These are phyloP conservation scores for Scedosporium apiospermum DNA, from an alignment of 2,329 filamentous ascomycete species.

Conservation along the genomic window DNA sequence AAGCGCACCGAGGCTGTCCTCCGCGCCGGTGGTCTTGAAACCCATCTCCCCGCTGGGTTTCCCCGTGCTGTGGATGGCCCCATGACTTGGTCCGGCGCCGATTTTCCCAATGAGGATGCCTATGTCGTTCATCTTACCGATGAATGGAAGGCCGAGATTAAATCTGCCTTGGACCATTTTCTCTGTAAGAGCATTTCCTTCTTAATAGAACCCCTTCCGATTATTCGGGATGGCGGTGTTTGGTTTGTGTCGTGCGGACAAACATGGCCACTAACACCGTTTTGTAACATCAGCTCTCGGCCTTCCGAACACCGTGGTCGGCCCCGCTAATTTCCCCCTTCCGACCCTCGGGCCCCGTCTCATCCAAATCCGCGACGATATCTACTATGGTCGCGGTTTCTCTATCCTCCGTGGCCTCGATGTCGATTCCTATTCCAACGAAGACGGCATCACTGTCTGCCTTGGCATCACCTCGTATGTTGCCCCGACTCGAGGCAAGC, in stretches of 20 bases:
- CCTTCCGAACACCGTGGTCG: conserved; percentile 5
- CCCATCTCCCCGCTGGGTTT: conserved; percentile 6
- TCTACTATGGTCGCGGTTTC: conserved; percentile 51
- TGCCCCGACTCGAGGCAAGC: conserved; percentile 40
- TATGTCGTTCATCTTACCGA: conserved; percentile 2
- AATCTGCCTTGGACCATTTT: conserved; percentile 8
- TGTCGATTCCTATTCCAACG: conserved; percentile 38
- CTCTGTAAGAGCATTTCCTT: conserved; percentile 5
- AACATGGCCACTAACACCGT: not conserved
- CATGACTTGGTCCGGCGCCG: conserved; percentile 8
- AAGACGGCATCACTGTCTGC: conserved; percentile 52
- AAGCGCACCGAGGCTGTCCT: conserved; percentile 8
- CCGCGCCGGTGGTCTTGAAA: not conserved
- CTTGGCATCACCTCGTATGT: conserved; percentile 51
- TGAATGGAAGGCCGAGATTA: conserved; percentile 7
- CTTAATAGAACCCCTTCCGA: not conserved
- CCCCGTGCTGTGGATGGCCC: conserved; percentile 5
- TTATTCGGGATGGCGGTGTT: not conserved
- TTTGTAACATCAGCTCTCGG: not conserved
- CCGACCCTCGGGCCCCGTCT: conserved; percentile 38
- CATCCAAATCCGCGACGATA: conserved; percentile 32
- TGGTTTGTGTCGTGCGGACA: not conserved
- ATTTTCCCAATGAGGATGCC: conserved; percentile 3
- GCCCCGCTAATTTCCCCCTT: conserved; percentile 40
- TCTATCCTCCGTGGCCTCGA: conserved; percentile 50